Base-by-base conservation (phyloP, 129 eudicot species). In the Chrysanthemum lavandulifolium region DNA sequence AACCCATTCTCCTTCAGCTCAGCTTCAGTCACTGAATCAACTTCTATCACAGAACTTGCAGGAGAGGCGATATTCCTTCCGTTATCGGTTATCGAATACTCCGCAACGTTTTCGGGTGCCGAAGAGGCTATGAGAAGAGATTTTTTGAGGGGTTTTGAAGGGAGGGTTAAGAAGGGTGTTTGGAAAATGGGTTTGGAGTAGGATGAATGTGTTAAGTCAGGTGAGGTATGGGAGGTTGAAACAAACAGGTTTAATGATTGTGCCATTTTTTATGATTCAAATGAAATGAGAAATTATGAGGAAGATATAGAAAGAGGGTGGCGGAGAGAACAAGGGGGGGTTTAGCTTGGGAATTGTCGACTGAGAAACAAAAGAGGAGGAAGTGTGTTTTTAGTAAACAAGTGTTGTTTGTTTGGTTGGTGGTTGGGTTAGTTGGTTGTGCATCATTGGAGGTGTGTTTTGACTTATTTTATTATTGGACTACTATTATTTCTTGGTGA, bases 1-100 rank as follows among this genome's bases (percentile, higher is more conserved):
- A 90, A 94, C 65, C 98, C 98, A 23, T 94, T 94, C 82, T 93
- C 98, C 86, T 88, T 94, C 43, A 93, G 68, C 80, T 93, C 98
- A 31, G 90, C 86, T 69, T 84, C 92, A 31, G 97, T 90, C 27
- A 90, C 98, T 7, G 93, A 72, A 67, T 94, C 98, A 45, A 90
- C 97, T 50, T 94, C 98, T 21, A 94, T 78, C 27, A 87, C 68
- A 18, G 86, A 70, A 33, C 84, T 89, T 4, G 60, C 63, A 2
- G 36, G 3, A 0, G 71, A 5, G 6, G 23, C 8, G 31, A 62
- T 14, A 13, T 10, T 36, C 0, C 55, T 33, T 2, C 81, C 75
- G 18, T 69, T 69, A 3, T 76, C 63, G 5, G 29, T 25, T 2
- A 60, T 67, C 14, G 21, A 47, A 8, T 33, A 78, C 9, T 64